These are phyloP conservation scores for Alternaria sp. DNA, from an alignment of 2,329 filamentous ascomycete species.

Conservation along the genomic window DNA sequence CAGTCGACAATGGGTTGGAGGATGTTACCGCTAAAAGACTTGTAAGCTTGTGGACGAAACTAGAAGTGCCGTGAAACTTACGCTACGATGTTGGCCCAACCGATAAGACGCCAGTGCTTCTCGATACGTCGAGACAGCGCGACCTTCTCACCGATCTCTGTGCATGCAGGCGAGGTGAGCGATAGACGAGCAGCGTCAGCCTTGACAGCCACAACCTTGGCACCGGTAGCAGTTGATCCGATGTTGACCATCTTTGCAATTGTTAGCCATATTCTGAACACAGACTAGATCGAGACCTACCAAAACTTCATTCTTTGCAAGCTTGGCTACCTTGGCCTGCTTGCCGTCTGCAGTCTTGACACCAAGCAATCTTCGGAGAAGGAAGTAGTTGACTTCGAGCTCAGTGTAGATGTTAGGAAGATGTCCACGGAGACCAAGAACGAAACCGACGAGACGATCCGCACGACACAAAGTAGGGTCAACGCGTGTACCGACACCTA, in stretches of 20 bases:
- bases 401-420: conserved; percentile 98
- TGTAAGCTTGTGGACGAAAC: conserved; percentile 26
- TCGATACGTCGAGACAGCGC: conserved; percentile 95
- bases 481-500: conserved; percentile 91
- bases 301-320: conserved; percentile 97
- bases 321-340: conserved; percentile 98
- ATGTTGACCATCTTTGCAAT: conserved; percentile 88
- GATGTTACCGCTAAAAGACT: conserved; percentile 46
- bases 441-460: conserved; percentile 98
- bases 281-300: conserved; percentile 24
- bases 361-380: conserved; percentile 91
- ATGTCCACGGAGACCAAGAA: conserved; percentile 91
- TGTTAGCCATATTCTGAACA: conserved; percentile 20
- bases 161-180: conserved; percentile 93
- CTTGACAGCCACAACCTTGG: conserved; percentile 96
- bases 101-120: conserved; percentile 83
- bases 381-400: conserved; percentile 97
- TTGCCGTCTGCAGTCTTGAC: conserved; percentile 98
- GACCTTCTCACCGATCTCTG: conserved; percentile 97
- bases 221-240: conserved; percentile 94
- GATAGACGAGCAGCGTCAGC: conserved; percentile 96
- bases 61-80: conserved; percentile 37
- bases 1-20: conserved; percentile 48
- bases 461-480: conserved; percentile 98
- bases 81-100: conserved; percentile 55